Evolutionary conservation across 495 filamentous ascomycete species (phyloP), one percentile per base, ranked within the genome.

Genomic region (Xylaria longipes): DNA sequence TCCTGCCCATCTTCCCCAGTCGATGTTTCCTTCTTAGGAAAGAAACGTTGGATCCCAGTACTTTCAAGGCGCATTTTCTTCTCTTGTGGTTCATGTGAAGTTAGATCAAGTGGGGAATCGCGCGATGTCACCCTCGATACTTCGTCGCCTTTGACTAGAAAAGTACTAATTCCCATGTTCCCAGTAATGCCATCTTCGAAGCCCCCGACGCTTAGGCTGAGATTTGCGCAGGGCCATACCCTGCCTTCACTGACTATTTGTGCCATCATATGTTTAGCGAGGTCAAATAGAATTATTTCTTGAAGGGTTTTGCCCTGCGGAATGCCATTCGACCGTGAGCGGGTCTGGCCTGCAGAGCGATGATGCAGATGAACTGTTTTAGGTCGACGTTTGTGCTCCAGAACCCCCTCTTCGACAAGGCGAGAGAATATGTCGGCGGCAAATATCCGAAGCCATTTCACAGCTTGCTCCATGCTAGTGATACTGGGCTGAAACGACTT

Each of bases 401-500:
- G 82, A 20, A 97, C 90, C 45, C 95, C 95, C 80, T 98, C 96
- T 73, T 98, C 95, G 7, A 97, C 91, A 37, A 98, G 85, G 58
- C 96, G 89, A 27, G 91, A 90, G 82, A 92, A 95, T 64, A 99
- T 97, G 77, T 99, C 96, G 1, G 94, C 94, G 17, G 90, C 91
- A 80, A 99, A 98, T 68, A 99, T 97, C 20, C 90, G 86, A 57
- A 99, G 83, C 96, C 96, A 99, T 75, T 90, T 91, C 8, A 88
- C 84, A 2, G 90, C 97, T 79, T 97, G 93, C 31, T 96, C 94
- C n/a, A 87, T 79, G 17, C 84, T 89, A 73, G 89, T 93, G 76
- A 99, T 93, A 71, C 85, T 90, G 1, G 96, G 96, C 7, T 94
- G 88, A 74, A 99, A 99, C 0, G 94, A 96, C 77, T 99, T 99